Evolutionary conservation across 768 basidiomycete genomes (phyloP), one percentile per base, ranked within the genome.

Genomic region (Trametes cingulata): DNA sequence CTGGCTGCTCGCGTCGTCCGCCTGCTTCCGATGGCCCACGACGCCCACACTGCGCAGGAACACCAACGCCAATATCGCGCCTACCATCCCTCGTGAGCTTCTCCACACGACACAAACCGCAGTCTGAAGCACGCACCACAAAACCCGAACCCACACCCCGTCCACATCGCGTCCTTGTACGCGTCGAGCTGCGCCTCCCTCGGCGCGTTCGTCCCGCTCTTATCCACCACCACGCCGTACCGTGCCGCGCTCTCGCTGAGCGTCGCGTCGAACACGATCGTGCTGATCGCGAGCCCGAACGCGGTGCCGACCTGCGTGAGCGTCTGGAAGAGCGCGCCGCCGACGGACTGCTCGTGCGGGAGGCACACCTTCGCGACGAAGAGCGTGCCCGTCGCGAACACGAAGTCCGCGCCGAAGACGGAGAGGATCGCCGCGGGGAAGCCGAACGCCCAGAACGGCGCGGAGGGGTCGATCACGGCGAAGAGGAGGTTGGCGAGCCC

Each of bases 351-450:
- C 65, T 93, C 91, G 55, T 87, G 78, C 3, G 84, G 84, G 1
- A 80, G 70, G 1, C 84, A 79, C 10, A 87, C 78, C 66, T 86
- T 87, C 3, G 90, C 87, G 42, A 91, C 82, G 65, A 88, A 93
- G 15, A 93, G 73, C 6, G 87, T 88, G 2, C 91, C 91, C 0
- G 84, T 74, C 0, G 91, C 76, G 66, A 85, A 92, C 2, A 89
- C 84, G 62, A 93, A 90, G 67, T 93, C 91, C 0, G 85, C 89
- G 19, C 91, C 91, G 47, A 90, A 79, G 14, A 91, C 90, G 20
- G 82, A 73, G 45, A 88, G 58, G 40, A 83, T 72, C 0, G 88
- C 80, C 0, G 86, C 81, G 0, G 90, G 88, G 72, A 93, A 93
- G 6, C 83, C 85, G 58, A 79, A 88, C 1, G 86, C 87, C 91